Evolutionary conservation across 805 yeast genomes (phyloP).

Genomic region (Lachancea lanzarotensis): DNA sequence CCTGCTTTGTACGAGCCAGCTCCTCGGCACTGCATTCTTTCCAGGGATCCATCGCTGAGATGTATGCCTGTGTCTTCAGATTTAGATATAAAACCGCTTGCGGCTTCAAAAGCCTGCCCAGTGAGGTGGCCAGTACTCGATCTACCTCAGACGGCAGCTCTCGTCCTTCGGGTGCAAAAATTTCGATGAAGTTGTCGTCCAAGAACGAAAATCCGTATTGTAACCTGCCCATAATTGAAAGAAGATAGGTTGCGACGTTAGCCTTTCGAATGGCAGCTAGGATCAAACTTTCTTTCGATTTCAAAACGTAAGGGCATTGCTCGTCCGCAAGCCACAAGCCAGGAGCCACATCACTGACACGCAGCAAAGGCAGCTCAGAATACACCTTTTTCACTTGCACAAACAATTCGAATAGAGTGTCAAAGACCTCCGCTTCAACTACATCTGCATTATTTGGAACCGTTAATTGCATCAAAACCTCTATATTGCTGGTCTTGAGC

Average conservation of each 20-base stretch:
- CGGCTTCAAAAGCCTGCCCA: conserved; percentile 60
- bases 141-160: conserved; percentile 8
- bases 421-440: conserved; percentile 55
- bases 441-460: conserved; percentile 53
- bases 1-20: conserved; percentile 45
- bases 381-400: conserved; percentile 70
- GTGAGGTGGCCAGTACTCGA: conserved; percentile 5
- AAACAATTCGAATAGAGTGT: conserved; percentile 65
- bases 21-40: neutral
- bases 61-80: conserved; percentile 90
- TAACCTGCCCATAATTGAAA: conserved; percentile 79
- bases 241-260: conserved; percentile 78
- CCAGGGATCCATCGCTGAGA: conserved; percentile 64
- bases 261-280: conserved; percentile 63
- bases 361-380: conserved; percentile 63
- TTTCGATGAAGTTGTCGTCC: conserved; percentile 77
- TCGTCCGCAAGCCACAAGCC: conserved; percentile 64
- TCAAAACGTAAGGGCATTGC: conserved; percentile 49
- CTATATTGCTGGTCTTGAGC: conserved; percentile 68
- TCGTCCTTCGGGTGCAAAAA: conserved; percentile 64
- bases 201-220: conserved; percentile 84
- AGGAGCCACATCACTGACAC: conserved; percentile 62
- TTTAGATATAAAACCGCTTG: conserved; percentile 79
- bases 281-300: conserved; percentile 46
- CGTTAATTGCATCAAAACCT: conserved; percentile 64